Evolutionary conservation across 106 monocot genomes (phyloP).

Genomic region (Narthecium ossifragum): DNA sequence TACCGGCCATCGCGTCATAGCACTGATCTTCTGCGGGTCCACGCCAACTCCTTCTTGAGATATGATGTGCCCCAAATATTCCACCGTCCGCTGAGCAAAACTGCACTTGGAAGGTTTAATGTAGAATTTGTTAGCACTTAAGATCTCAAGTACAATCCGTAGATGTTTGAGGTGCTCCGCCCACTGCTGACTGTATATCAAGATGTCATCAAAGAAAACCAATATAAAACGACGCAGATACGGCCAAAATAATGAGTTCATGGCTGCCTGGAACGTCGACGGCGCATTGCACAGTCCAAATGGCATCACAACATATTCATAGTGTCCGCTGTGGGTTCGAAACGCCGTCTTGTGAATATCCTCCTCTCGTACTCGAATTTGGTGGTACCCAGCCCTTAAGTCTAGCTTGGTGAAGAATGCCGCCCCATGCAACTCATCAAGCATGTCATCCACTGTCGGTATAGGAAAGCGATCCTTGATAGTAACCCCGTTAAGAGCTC

Average conservation of each 20-base stretch:
- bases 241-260: not conserved
- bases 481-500: not conserved
- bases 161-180: not conserved
- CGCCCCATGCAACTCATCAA: constrained; percentile 13
- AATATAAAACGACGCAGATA: not conserved
- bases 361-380: not conserved
- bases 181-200: not conserved
- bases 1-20: constrained; percentile 5
- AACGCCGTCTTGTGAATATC: constrained; percentile 10
- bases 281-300: constrained; percentile 12
- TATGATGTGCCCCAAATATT: constrained; percentile 13
- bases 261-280: constrained; percentile 9
- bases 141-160: not conserved
- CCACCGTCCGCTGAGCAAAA: not conserved
- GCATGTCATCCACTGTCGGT: constrained; percentile 8
- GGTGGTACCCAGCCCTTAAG: constrained; percentile 8
- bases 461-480: constrained; percentile 12
- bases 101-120: constrained; percentile 1
- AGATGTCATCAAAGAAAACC: constrained; percentile 8
- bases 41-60: not conserved
- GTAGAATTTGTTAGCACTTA: not conserved
- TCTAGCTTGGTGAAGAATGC: constrained; percentile 9
- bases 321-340: constrained; percentile 4
- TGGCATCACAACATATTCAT: constrained; percentile 7
- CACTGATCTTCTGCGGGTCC: constrained; percentile 6